Percentiles rank a stretch among this genome's conserved stretches.
These are phyloP conservation scores for Geopyxis carbonaria DNA, from an alignment of 495 filamentous ascomycete species.

Conservation along the genomic window DNA sequence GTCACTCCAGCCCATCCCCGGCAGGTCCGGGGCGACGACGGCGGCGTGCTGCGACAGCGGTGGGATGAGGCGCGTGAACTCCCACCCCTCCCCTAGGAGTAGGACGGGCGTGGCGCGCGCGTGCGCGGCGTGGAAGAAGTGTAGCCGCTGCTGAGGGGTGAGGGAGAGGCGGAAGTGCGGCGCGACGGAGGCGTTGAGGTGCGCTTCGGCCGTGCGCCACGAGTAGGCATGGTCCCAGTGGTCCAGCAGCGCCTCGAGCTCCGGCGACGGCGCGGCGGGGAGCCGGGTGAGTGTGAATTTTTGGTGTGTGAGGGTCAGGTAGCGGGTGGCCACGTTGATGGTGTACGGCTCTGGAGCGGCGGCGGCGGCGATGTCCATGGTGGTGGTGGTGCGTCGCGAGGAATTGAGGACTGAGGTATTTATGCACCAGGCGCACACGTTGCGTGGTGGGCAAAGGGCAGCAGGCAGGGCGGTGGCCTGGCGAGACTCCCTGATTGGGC, in stretches of 20 bases:
- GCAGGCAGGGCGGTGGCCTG: too few species aligned
- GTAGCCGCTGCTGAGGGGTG: not conserved
- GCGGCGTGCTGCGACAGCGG: not conserved
- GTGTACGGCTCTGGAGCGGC: too few species aligned
- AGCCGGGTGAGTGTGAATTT: slow-evolving; percentile 3
- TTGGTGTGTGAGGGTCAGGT: slow-evolving; percentile 2
- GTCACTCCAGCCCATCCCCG: not conserved
- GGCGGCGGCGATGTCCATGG: too few species aligned
- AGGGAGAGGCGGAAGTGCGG: slow-evolving; percentile 1
- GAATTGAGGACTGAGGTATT: too few species aligned
- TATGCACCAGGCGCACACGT: too few species aligned
- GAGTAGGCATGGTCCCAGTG: slow-evolving; percentile 3
- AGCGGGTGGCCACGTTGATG: too few species aligned
- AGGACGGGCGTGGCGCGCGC: not conserved
- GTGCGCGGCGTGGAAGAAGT: not conserved
- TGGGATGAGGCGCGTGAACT: not conserved
- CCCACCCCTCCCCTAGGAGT: not conserved
- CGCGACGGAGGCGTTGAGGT: not conserved
- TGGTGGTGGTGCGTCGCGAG: too few species aligned
- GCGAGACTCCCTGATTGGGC: too few species aligned
- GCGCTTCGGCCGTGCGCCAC: not conserved
- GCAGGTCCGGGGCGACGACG: not conserved
- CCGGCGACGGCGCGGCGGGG: not conserved
- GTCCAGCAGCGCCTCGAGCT: not conserved
- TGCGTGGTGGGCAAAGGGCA: too few species aligned